Evolutionary conservation across 257 asterid species (phyloP).

Genomic region (Striga asiatica): DNA sequence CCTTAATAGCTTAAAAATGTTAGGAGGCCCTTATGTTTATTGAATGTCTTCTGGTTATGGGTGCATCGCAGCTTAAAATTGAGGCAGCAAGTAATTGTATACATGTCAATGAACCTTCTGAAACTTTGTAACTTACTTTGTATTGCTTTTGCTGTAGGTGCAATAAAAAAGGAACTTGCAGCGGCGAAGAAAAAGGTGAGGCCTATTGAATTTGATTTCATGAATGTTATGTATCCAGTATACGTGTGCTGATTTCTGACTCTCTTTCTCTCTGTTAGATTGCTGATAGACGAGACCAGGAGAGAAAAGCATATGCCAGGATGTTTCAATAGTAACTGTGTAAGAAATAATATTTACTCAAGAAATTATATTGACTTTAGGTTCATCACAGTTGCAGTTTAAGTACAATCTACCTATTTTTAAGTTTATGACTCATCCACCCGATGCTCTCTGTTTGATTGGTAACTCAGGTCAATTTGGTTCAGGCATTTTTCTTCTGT

Average conservation of each 20-base stretch:
- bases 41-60: too few relatives aligned
- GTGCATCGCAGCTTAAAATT: neutral
- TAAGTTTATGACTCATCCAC: neutral
- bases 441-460: neutral
- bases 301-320: constrained; percentile 66
- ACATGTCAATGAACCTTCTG: neutral
- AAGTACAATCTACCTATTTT: too few relatives aligned
- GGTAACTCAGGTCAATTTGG: neutral
- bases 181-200: constrained; percentile 78
- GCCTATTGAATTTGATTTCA: neutral
- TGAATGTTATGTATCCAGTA: neutral
- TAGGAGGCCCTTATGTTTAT: too few relatives aligned
- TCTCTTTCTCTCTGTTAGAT: constrained; percentile 24
- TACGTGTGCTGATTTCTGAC: neutral
- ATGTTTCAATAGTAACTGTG: constrained; percentile 45
- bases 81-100: neutral
- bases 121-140: neutral
- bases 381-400: too few relatives aligned
- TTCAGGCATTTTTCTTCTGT: constrained; percentile 9
- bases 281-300: constrained; percentile 64
- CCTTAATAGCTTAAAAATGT: too few relatives aligned
- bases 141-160: constrained; percentile 37
- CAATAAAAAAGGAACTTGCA: constrained; percentile 67
- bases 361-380: neutral
- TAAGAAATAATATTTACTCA: constrained; percentile 12